Percentiles rank a stretch among this genome's conserved stretches.
phyloP scores from a whole-genome alignment of 1,284 basidiomycete genomes.

The Phlebopus sp. region DNA sequence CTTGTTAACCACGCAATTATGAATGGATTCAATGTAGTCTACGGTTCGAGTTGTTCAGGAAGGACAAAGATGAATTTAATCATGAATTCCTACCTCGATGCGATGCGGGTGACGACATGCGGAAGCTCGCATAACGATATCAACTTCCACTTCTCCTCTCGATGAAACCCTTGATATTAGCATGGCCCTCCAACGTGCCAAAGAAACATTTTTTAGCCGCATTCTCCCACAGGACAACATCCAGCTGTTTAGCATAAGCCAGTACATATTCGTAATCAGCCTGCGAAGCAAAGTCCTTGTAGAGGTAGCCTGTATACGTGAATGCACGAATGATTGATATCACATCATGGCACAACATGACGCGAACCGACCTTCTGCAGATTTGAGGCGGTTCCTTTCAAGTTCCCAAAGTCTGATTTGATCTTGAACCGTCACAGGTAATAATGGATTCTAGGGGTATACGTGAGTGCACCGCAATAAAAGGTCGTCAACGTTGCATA shows the following conservation, averaged over 20 bases:
- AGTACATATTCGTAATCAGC: conserved; percentile 87
- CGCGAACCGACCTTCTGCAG: conserved; percentile 68
- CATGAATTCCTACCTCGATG: conserved; percentile 5
- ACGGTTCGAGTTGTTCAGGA: not conserved
- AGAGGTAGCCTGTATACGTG: conserved; percentile 70
- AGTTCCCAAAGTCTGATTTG: conserved; percentile 98
- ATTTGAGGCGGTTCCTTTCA: conserved; percentile 89
- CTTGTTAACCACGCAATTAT: too few species aligned
- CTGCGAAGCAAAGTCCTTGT: conserved; percentile 83
- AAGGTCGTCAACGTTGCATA: conserved; percentile 13
- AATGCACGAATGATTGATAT: conserved; percentile 9
- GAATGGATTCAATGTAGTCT: not conserved
- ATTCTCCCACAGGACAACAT: conserved; percentile 80
- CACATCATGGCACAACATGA: conserved; percentile 18
- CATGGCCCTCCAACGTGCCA: conserved; percentile 76
- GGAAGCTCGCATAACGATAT: conserved; percentile 14
- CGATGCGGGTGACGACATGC: not conserved
- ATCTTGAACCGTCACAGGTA: conserved; percentile 96
- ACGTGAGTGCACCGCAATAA: conserved; percentile 15
- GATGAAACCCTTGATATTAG: conserved; percentile 76
- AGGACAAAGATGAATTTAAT: conserved; percentile 11
- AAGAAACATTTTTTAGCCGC: conserved; percentile 75
- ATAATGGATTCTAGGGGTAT: conserved; percentile 71
- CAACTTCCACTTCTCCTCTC: conserved; percentile 54
- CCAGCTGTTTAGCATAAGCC: conserved; percentile 81